Percentiles rank a stretch among this genome's conserved stretches.
Conservation (phyloP, 2,329 filamentous ascomycete genomes). For the Exophiala alcalophila region DNA sequence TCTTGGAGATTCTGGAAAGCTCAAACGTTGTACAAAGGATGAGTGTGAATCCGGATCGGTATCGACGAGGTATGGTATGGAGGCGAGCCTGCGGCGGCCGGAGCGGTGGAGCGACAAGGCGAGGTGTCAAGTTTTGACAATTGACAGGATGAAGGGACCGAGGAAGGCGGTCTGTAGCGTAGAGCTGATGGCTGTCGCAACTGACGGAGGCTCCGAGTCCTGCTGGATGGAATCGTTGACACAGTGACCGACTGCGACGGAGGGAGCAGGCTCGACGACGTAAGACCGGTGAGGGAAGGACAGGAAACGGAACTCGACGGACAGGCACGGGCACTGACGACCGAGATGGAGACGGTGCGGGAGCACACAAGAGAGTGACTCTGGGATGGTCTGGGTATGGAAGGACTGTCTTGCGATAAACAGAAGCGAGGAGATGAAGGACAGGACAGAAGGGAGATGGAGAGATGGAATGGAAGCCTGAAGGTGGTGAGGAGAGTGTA, state of each 20-base stretch:
- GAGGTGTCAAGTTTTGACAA: no score
- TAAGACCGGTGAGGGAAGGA: conserved; percentile 27
- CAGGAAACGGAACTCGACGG: conserved; percentile 26
- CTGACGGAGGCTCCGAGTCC: conserved; percentile 9
- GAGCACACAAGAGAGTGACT: conserved; percentile 28
- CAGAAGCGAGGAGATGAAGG: conserved; percentile 16
- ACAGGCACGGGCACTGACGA: conserved; percentile 12
- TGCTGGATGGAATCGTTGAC: neutral
- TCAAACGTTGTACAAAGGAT: conserved; percentile 11
- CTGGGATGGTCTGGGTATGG: conserved; percentile 16
- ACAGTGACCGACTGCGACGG: no score
- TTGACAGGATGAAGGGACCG: conserved; percentile 3
- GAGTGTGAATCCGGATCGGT: conserved; percentile 13
- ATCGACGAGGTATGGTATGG: conserved; percentile 15
- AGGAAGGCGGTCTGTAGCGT: conserved; percentile 17
- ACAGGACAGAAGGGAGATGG: conserved; percentile 28
- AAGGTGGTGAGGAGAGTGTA: neutral
- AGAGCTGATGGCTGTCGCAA: conserved; percentile 23
- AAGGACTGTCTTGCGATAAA: conserved; percentile 28
- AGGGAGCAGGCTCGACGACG: conserved; percentile 19
- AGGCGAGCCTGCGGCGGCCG: conserved; percentile 8
- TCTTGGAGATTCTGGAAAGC: conserved; percentile 8
- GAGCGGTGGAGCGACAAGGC: conserved; percentile 17
- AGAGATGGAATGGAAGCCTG: conserved; percentile 7
- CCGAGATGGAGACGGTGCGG: conserved; percentile 14